Percentiles rank a stretch among this genome's conserved stretches.
Conservation (phyloP, 1,139 yeast species). For the Maudiozyma humilis region DNA sequence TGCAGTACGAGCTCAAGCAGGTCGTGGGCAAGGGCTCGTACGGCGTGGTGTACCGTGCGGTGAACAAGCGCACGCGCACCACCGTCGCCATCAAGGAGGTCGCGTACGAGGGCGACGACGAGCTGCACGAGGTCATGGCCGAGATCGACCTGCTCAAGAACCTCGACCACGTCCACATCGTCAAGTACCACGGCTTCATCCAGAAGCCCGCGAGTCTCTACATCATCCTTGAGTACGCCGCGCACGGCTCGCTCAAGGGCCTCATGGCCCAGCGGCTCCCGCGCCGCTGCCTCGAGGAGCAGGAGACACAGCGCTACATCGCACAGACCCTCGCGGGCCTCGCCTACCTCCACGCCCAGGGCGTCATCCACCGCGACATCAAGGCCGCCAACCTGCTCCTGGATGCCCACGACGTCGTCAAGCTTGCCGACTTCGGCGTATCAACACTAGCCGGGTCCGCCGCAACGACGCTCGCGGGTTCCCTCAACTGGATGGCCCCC, state of each 20-base stretch:
- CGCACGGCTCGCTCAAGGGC: constrained; percentile 76
- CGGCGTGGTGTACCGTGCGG: constrained; percentile 65
- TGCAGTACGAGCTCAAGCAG: constrained; percentile 51
- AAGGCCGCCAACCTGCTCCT: constrained; percentile 90
- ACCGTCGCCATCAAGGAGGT: constrained; percentile 84
- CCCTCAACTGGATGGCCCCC: constrained; percentile 99
- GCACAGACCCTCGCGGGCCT: constrained; percentile 70
- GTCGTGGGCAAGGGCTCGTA: constrained; percentile 73
- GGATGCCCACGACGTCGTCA: constrained; percentile 74
- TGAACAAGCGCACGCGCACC: constrained; percentile 55
- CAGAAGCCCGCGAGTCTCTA: constrained; percentile 58
- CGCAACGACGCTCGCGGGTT: constrained; percentile 80
- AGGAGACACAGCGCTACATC: constrained; percentile 50
- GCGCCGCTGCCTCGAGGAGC: constrained; percentile 44
- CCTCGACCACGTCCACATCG: constrained; percentile 76
- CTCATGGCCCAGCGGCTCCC: constrained; percentile 41
- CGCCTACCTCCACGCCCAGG: constrained; percentile 70
- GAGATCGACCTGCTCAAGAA: constrained; percentile 80
- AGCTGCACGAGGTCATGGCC: constrained; percentile 54
- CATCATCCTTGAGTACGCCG: constrained; percentile 73
- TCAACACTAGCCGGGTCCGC: constrained; percentile 79
- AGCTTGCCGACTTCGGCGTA: constrained; percentile 94
- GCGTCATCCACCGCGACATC: constrained; percentile 89
- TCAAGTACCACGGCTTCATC: constrained; percentile 82
- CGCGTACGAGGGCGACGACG: constrained; percentile 47